phyloP scores from a whole-genome alignment of 1,139 yeast genomes.

The Chernovozyma sophiae-reginae region DNA sequence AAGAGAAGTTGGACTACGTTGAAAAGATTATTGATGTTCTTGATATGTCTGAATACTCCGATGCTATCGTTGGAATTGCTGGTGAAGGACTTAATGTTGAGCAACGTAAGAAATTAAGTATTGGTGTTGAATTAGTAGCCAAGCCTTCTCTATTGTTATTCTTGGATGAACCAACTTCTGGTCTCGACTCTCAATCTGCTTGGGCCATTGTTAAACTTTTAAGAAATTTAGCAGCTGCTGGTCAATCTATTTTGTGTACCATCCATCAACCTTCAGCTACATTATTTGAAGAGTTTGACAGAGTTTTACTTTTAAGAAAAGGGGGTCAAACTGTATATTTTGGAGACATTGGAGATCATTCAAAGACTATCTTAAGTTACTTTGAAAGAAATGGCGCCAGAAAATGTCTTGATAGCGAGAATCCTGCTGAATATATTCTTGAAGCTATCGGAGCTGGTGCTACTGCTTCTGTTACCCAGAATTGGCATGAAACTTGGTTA shows the following conservation, averaged over 20 bases:
- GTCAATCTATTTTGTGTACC: constrained; percentile 81
- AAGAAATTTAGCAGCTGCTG: constrained; percentile 70
- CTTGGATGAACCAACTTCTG: constrained; percentile 91
- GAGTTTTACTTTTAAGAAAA: constrained; percentile 62
- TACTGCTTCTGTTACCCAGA: constrained; percentile 44
- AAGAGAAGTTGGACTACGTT: constrained; percentile 48
- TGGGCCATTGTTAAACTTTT: constrained; percentile 79
- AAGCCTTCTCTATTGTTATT: constrained; percentile 77
- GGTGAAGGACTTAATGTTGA: constrained; percentile 64
- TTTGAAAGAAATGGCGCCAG: constrained; percentile 70
- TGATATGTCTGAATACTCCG: constrained; percentile 61
- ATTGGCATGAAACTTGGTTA: constrained; percentile 47
- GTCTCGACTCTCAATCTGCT: constrained; percentile 88
- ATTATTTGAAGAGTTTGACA: constrained; percentile 71
- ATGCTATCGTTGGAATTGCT: constrained; percentile 54
- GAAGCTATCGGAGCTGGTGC: constrained; percentile 68
- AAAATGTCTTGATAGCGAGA: constrained; percentile 47
- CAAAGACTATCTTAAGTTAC: constrained; percentile 56
- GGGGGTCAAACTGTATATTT: constrained; percentile 82
- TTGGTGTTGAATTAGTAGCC: constrained; percentile 85
- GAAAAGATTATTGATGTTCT: constrained; percentile 53
- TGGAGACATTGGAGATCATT: constrained; percentile 71
- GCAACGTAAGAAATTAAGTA: constrained; percentile 61
- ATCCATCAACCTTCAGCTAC: constrained; percentile 84
- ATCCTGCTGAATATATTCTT: constrained; percentile 66